Evolutionary conservation across 768 basidiomycete species (phyloP), one percentile per base, ranked within the genome.

Genomic region (Tephrocybe sp.): DNA sequence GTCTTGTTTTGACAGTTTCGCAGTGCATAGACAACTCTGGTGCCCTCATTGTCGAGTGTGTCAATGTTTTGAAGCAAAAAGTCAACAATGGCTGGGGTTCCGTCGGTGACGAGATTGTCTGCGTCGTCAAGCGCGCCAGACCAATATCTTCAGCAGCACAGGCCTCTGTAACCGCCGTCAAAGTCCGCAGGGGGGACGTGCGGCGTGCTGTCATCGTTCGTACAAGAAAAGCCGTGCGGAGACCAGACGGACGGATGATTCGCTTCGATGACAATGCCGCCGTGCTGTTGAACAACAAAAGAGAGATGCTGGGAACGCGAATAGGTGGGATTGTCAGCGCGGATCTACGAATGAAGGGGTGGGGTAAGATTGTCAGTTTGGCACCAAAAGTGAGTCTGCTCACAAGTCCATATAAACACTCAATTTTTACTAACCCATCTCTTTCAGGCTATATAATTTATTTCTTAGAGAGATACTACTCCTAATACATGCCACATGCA

Each of bases 11-110:
- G 33, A 55, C 6, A 12, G 20, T 17, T 24, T 25, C 28, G 14
- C n/a, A 93, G 91, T 86, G 93, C 58, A 97, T 98, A 68, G 96
- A 98, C 77, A 98, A 98, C 70, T 94, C 96, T 5, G 96, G 96
- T 26, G 95, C 93, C 6, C 78, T 98, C 56, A 74, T 96, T 55
- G 86, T 94, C 36, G 96, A 98, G 76, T 97, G 94, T 64, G 92
- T 98, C 66, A 97, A 98, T 68, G 84, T 98, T 24, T 78, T 97
- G 51, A 98, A 98, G 70, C 85, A 91, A 66, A 98, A 98, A 70
- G 91, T 93, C 61, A 95, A 91, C 67, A 90, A 93, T 60, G 95
- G 95, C 38, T 91, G 90, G 83, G 96, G 93, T 28, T 78, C 83
- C 26, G 90, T 93, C 14, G 95, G 95, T 40, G 95, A 98, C 72